phyloP scores from a whole-genome alignment of 441 rosid species.

The Erodium moschatum region DNA sequence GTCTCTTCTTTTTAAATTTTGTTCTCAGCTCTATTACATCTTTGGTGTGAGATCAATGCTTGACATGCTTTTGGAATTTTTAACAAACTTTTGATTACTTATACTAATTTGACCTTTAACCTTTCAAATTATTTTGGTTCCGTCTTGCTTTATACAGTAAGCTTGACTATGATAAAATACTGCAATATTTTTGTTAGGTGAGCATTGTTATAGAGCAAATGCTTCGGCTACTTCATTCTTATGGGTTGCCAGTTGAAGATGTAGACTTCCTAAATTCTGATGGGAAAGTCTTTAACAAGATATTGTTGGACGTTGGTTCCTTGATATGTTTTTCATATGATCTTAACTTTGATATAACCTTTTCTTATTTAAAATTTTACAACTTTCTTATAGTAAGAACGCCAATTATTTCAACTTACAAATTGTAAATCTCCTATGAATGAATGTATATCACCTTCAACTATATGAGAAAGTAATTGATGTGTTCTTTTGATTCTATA shows the following conservation, averaged over 20 bases:
- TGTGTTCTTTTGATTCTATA: too few species aligned
- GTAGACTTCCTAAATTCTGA: constrained; percentile 87
- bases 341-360: constrained; percentile 1
- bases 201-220: constrained; percentile 95
- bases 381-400: not conserved
- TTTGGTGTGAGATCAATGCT: too few species aligned
- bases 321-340: not conserved
- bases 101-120: not conserved
- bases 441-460: too few species aligned
- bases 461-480: too few species aligned
- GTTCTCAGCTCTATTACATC: too few species aligned
- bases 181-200: constrained; percentile 39
- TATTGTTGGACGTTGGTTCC: constrained; percentile 64
- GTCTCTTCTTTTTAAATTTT: too few species aligned
- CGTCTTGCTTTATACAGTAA: not conserved
- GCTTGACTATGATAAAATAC: not conserved
- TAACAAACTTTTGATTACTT: too few species aligned
- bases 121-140: not conserved
- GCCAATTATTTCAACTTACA: not conserved
- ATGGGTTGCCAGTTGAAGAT: constrained; percentile 83
- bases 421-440: not conserved
- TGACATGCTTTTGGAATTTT: too few species aligned
- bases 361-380: not conserved
- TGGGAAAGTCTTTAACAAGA: constrained; percentile 84
- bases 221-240: constrained; percentile 75